A percentile compares a stretch with the other conserved stretches of the same genome.
These are phyloP conservation scores for Phytopythium litorale DNA, from an alignment of 352 stramenopile genomes.

Conservation along the genomic window DNA sequence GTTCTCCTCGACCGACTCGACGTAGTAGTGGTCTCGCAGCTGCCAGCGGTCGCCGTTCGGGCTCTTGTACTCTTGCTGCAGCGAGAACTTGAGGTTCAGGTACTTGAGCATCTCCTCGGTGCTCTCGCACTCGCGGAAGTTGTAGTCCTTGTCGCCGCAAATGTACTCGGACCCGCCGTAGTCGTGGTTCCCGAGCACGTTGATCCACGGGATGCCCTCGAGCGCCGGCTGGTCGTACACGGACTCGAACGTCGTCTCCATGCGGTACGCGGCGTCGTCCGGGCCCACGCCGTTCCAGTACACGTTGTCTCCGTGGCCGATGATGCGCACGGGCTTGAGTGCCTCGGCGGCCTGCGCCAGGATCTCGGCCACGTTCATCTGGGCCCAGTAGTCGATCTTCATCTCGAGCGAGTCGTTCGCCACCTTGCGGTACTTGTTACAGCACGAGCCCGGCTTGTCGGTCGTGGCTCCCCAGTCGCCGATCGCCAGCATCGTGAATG, in stretches of 20 bases:
- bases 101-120: constrained; percentile 74
- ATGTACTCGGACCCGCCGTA: constrained; percentile 82
- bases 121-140: constrained; percentile 75
- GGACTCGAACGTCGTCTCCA: constrained; percentile 83
- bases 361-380: constrained; percentile 84
- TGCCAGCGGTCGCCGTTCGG: constrained; percentile 75
- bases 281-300: constrained; percentile 86
- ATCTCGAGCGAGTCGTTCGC: constrained; percentile 74
- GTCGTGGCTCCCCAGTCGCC: constrained; percentile 85
- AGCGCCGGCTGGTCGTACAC: constrained; percentile 81
- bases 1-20: constrained; percentile 70
- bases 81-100: constrained; percentile 78
- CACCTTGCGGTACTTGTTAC: constrained; percentile 86
- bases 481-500: constrained; percentile 82
- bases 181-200: constrained; percentile 87
- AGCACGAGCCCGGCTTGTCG: constrained; percentile 85
- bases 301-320: constrained; percentile 85
- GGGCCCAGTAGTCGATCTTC: constrained; percentile 86
- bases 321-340: constrained; percentile 65
- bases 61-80: constrained; percentile 81
- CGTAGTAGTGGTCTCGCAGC: constrained; percentile 83
- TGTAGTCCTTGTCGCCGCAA: constrained; percentile 85
- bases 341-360: constrained; percentile 60
- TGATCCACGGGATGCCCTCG: constrained; percentile 78
- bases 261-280: constrained; percentile 74